phyloP scores from a whole-genome alignment of 2,329 filamentous ascomycete genomes.

The Talaromyces sp. region DNA sequence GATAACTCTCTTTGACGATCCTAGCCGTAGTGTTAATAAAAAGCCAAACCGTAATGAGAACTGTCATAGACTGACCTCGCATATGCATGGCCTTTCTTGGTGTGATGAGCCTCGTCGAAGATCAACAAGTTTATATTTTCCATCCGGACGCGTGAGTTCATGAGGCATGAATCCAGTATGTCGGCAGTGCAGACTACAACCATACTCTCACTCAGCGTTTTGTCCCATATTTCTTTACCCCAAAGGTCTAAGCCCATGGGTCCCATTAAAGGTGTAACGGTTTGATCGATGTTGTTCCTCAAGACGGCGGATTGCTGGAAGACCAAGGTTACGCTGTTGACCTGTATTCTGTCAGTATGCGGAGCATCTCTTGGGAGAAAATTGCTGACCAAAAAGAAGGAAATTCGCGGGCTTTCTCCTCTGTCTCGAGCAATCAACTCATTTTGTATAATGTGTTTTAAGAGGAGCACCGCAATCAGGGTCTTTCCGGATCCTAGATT shows the following conservation, averaged over 20 bases:
- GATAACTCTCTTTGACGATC: slow-evolving; percentile 85
- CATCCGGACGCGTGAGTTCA: slow-evolving; percentile 75
- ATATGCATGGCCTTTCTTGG: slow-evolving; percentile 90
- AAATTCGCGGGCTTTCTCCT: slow-evolving; percentile 58
- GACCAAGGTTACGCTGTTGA: slow-evolving; percentile 83
- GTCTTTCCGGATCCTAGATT: slow-evolving; percentile 79
- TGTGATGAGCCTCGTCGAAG: slow-evolving; percentile 94
- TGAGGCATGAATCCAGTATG: slow-evolving; percentile 72
- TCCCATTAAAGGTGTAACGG: slow-evolving; percentile 70
- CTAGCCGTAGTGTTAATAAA: slow-evolving; percentile 24
- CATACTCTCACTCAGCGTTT: slow-evolving; percentile 61
- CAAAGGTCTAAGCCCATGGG: slow-evolving; percentile 58
- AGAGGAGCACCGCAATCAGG: slow-evolving; percentile 82
- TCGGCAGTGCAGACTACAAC: slow-evolving; percentile 90
- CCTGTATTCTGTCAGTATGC: slow-evolving; percentile 37
- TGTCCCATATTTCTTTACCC: slow-evolving; percentile 56
- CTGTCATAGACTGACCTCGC: slow-evolving; percentile 49
- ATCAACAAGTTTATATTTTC: slow-evolving; percentile 80
- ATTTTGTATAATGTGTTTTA: slow-evolving; percentile 68
- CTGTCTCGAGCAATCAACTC: slow-evolving; percentile 66
- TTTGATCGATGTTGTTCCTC: slow-evolving; percentile 71
- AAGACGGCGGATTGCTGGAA: slow-evolving; percentile 85
- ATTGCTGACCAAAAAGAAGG: slow-evolving; percentile 71
- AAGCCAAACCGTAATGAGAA: background rate
- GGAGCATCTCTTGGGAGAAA: background rate